Base-by-base conservation (phyloP, 2,329 filamentous ascomycete species). In the Dactylellina leptospora region DNA sequence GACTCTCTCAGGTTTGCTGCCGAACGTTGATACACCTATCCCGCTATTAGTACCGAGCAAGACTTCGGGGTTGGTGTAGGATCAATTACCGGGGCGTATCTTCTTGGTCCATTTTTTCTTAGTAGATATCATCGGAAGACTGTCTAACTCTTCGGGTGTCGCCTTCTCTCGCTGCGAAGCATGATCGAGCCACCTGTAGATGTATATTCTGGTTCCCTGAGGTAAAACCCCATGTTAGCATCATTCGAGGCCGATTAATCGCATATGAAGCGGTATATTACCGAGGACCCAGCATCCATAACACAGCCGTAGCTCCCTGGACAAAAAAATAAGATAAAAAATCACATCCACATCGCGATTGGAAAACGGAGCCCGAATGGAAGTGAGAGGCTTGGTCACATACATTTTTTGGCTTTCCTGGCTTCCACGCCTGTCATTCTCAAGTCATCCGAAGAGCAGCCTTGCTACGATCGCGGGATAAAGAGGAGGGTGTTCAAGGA, bases 201-300 rank as follows among this genome's bases (percentile, higher is more conserved):
- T 87, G 80, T 99, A 92, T 74, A 96, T 85, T 79, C 95, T 90
- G 77, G 93, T 97, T 79, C 95, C 93, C 80, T 74, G 27, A 54
- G 11, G 45, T 20, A 28, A n/a, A n/a, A n/a, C n/a, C n/a, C n/a
- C n/a, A n/a, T n/a, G n/a, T n/a, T n/a, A n/a, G n/a, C n/a, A n/a
- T n/a, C n/a, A n/a, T n/a, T n/a, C n/a, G n/a, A n/a, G 18, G 36
- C 36, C 18, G 6, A 16, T 5, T 40, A n/a, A 40, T 72, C 72
- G 61, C 44, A 53, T 13, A 33, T 16, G 27, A 48, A 59, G n/a
- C 23, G 33, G n/a, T 4, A 18, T 40, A 16, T 75, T 81, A 86
- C 85, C 78, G 95, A 97, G 80, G 95, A 97, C 76, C 95, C 95
- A 79, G 95, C 95, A 85, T 99, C 95, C 78, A 99, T 86, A 79